phyloP scores from a whole-genome alignment of 2,329 filamentous ascomycete genomes.

The Rhynchosporium agropyri region DNA sequence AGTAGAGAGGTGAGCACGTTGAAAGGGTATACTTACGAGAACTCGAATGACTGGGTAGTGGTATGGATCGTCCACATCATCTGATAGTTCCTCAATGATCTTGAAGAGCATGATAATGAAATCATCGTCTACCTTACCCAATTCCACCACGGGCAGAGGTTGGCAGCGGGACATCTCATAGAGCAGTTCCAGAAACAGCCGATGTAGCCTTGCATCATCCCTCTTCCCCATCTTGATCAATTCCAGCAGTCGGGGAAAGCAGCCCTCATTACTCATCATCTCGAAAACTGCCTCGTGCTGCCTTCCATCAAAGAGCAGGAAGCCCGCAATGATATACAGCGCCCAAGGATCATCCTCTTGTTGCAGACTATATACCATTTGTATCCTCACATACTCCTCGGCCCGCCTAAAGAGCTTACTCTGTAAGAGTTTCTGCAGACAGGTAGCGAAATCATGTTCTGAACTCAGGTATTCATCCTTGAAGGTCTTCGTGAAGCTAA shows the following conservation, averaged over 20 bases:
- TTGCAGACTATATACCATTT: conserved; percentile 88
- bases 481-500: conserved; percentile 75
- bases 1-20: conserved; percentile 20
- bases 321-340: conserved; percentile 80
- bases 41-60: conserved; percentile 95
- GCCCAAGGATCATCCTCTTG: conserved; percentile 82
- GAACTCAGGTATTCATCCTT: conserved; percentile 74
- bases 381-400: conserved; percentile 83
- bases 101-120: conserved; percentile 85
- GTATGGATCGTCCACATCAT: conserved; percentile 89
- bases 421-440: conserved; percentile 76
- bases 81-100: conserved; percentile 83
- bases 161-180: conserved; percentile 98
- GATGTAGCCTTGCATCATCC: conserved; percentile 72
- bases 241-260: conserved; percentile 81
- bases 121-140: conserved; percentile 74
- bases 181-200: conserved; percentile 80
- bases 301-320: conserved; percentile 86
- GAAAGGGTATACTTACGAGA: conserved; percentile 61
- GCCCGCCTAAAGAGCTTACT: conserved; percentile 75
- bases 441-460: conserved; percentile 79
- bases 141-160: conserved; percentile 72
- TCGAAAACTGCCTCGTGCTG: conserved; percentile 77
- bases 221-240: conserved; percentile 69
- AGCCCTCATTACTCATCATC: conserved; percentile 83